A percentile compares a stretch with the other conserved stretches of the same genome.
Evolutionary conservation across 2,329 filamentous ascomycete species (phyloP).

Genomic region (Chaetoscypha palmicola): DNA sequence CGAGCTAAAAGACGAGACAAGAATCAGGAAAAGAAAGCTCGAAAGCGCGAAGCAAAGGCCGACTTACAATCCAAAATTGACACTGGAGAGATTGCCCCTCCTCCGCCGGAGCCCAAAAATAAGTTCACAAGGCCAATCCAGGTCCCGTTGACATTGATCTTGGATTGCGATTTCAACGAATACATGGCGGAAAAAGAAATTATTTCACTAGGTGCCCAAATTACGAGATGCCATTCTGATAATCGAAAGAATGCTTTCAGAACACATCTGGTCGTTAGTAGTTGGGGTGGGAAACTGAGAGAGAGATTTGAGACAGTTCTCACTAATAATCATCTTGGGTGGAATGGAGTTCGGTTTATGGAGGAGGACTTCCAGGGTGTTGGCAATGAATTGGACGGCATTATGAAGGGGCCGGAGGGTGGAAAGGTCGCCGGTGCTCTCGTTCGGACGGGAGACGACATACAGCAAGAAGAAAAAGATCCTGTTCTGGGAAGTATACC

Average conservation of each 20-base stretch:
- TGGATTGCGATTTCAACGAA: conserved; percentile 89
- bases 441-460: conserved; percentile 3
- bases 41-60: conserved; percentile 41
- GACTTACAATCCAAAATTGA: conserved; percentile 36
- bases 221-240: conserved; percentile 84
- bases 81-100: conserved; percentile 23
- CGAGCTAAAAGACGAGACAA: conserved; percentile 46
- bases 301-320: conserved; percentile 75
- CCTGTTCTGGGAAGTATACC: too few species aligned
- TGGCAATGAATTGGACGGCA: conserved; percentile 55
- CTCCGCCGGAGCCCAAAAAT: conserved; percentile 7
- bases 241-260: conserved; percentile 65
- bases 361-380: conserved; percentile 68
- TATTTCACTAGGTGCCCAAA: conserved; percentile 73
- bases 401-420: conserved; percentile 54
- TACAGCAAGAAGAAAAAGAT: background rate
- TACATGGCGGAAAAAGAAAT: conserved; percentile 84
- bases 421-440: conserved; percentile 50
- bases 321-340: conserved; percentile 62
- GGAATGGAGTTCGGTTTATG: conserved; percentile 71
- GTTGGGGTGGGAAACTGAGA: conserved; percentile 68
- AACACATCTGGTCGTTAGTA: conserved; percentile 68
- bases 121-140: conserved; percentile 36
- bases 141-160: conserved; percentile 70
- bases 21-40: conserved; percentile 43